A percentile compares a stretch with the other conserved stretches of the same genome.
These are phyloP conservation scores for Daldinia childiae DNA, from an alignment of 495 filamentous ascomycete genomes.

Conservation along the genomic window DNA sequence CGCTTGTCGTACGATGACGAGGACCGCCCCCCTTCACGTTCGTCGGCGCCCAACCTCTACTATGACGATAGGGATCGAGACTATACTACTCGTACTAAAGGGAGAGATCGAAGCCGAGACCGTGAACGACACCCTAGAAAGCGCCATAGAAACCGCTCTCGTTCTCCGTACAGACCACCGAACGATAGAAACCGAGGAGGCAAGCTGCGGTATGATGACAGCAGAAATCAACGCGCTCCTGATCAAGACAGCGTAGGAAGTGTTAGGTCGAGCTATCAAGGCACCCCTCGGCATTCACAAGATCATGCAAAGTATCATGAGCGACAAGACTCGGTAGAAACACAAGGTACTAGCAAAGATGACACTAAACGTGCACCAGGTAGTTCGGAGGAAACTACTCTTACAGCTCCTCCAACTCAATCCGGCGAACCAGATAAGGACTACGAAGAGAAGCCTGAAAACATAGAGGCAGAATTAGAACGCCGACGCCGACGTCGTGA, in stretches of 20 bases:
- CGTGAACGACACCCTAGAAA: constrained; percentile 63
- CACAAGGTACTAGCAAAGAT: constrained; percentile 59
- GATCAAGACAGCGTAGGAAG: constrained; percentile 29
- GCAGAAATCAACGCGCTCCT: constrained; percentile 36
- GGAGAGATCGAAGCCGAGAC: constrained; percentile 46
- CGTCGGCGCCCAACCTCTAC: constrained; percentile 54
- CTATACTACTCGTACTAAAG: constrained; percentile 33
- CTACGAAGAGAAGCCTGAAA: constrained; percentile 64
- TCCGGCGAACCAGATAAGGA: constrained; percentile 48
- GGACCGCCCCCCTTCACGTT: constrained; percentile 66
- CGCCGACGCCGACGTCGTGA: constrained; percentile 87
- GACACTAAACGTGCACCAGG: constrained; percentile 72
- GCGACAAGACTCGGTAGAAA: constrained; percentile 44
- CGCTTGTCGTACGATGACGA: constrained; percentile 70
- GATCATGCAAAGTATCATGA: constrained; percentile 40
- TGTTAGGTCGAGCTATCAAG: constrained; percentile 39
- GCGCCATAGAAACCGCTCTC: constrained; percentile 72
- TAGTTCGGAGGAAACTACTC: constrained; percentile 61
- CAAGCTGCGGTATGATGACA: constrained; percentile 35
- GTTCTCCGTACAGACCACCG: constrained; percentile 64
- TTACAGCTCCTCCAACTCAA: constrained; percentile 16
- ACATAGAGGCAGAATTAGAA: constrained; percentile 84
- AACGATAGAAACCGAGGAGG: constrained; percentile 57
- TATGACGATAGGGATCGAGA: constrained; percentile 64
- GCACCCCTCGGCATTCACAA: constrained; percentile 39